phyloP scores from a whole-genome alignment of 2,329 filamentous ascomycete species.

The Penicillium brevicompactum region DNA sequence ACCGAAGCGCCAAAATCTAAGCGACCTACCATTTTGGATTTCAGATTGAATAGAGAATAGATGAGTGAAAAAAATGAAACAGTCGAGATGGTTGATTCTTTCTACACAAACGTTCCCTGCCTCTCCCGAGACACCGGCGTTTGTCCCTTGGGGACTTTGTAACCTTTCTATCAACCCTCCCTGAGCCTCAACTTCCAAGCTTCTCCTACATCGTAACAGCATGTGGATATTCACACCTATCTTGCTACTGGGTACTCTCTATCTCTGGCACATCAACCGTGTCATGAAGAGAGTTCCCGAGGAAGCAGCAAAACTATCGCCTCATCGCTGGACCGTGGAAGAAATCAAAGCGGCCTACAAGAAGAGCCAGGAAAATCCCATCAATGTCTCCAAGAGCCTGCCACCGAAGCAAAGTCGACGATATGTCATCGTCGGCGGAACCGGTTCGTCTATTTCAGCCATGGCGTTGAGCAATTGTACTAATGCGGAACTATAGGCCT shows the following conservation, averaged over 20 bases:
- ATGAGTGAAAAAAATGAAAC: no score
- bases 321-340: slow-evolving; percentile 37
- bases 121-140: neutral
- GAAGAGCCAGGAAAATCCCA: slow-evolving; percentile 27
- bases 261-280: slow-evolving; percentile 34
- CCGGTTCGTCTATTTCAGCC: slow-evolving; percentile 30
- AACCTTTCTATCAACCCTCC: neutral
- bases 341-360: slow-evolving; percentile 36
- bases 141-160: neutral
- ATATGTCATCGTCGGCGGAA: slow-evolving; percentile 44
- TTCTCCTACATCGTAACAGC: neutral
- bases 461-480: neutral
- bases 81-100: neutral
- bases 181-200: neutral
- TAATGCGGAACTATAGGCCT: slow-evolving; percentile 46
- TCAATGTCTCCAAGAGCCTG: slow-evolving; percentile 37
- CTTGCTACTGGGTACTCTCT: slow-evolving; percentile 22
- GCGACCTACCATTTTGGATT: slow-evolving; percentile 12
- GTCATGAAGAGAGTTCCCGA: slow-evolving; percentile 30
- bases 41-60: no score
- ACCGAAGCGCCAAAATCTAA: slow-evolving; percentile 19
- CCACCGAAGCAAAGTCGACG: slow-evolving; percentile 41
- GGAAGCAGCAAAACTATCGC: slow-evolving; percentile 28
- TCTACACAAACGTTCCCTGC: neutral
- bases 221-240: slow-evolving; percentile 12